Conservation (phyloP, 108 stramenopile genomes). For the Fistulifera solaris region DNA sequence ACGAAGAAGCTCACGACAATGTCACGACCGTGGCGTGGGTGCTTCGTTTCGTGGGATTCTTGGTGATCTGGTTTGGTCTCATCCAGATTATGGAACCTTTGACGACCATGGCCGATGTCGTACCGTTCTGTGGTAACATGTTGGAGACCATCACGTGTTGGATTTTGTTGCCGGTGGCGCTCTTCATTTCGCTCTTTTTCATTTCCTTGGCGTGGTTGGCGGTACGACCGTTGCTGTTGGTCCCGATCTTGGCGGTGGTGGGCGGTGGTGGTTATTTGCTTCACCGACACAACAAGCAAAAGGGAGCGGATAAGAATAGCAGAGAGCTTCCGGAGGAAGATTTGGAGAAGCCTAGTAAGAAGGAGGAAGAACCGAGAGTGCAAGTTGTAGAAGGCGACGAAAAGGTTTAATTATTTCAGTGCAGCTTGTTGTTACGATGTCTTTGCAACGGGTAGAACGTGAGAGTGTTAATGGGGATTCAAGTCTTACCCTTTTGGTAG, state of each 20-base stretch:
- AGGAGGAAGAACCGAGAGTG: too few species aligned
- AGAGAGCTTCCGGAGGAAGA: too few species aligned
- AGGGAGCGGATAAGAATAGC: too few species aligned
- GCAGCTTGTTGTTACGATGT: too few species aligned
- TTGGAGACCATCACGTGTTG: conserved; percentile 3
- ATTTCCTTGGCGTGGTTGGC: conserved; percentile 10
- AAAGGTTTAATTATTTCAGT: too few species aligned
- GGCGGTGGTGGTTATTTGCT: too few species aligned
- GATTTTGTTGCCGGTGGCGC: conserved; percentile 7
- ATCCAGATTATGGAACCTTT: conserved; percentile 20
- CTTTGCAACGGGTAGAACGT: too few species aligned
- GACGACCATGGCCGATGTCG: conserved; percentile 16
- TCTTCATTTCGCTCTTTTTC: conserved; percentile 2
- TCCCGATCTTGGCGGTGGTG: conserved; percentile 1
- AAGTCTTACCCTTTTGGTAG: too few species aligned
- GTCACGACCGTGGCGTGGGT: conserved; percentile 14
- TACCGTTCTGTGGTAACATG: conserved; percentile 24
- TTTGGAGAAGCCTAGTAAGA: too few species aligned
- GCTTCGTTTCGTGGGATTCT: conserved; percentile 21
- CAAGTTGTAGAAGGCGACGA: too few species aligned
- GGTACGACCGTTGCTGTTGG: conserved; percentile 10
- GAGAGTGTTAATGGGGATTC: too few species aligned
- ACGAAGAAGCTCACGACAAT: conserved; percentile 18
- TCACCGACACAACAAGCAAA: too few species aligned
- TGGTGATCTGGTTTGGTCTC: conserved; percentile 19